Evolutionary conservation across 1,139 yeast genomes (phyloP).

Genomic region (Hansenula sp.): DNA sequence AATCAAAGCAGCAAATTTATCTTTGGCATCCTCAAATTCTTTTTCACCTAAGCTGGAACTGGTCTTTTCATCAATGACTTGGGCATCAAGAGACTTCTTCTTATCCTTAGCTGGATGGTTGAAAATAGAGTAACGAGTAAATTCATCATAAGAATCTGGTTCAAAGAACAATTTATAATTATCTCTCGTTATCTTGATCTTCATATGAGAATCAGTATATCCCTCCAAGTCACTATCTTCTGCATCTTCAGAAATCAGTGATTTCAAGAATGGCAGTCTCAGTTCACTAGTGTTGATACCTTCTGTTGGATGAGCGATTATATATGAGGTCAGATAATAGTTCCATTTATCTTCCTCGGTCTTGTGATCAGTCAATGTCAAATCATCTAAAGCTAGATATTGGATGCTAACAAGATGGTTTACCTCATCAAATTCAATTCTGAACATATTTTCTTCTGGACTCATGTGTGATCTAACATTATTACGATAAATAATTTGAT

Average conservation of each 20-base stretch:
- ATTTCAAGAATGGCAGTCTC: conserved; percentile 66
- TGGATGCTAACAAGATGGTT: conserved; percentile 63
- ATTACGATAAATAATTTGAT: conserved; percentile 87
- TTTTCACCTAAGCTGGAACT: conserved; percentile 31
- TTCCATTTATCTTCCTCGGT: conserved; percentile 82
- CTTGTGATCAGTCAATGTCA: conserved; percentile 75
- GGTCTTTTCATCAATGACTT: conserved; percentile 25
- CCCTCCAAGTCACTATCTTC: conserved; percentile 45
- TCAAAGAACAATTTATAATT: conserved; percentile 81
- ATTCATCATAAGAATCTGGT: conserved; percentile 77
- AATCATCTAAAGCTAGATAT: conserved; percentile 81
- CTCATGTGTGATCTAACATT: conserved; percentile 80
- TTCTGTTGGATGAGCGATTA: conserved; percentile 96
- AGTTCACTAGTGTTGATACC: conserved; percentile 85
- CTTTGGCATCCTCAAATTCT: conserved; percentile 24
- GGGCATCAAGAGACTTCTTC: conserved; percentile 10
- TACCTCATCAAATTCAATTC: conserved; percentile 64
- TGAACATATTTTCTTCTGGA: conserved; percentile 87
- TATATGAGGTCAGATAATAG: conserved; percentile 86
- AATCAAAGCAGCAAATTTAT: conserved; percentile 25
- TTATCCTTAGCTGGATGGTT: conserved; percentile 15
- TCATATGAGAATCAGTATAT: conserved; percentile 63
- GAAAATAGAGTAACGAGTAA: conserved; percentile 52
- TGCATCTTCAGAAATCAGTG: conserved; percentile 52
- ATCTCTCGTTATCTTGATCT: conserved; percentile 75